These are phyloP conservation scores for Fraxinus baroniana DNA, from an alignment of 305 asterid species.

Conservation along the genomic window DNA sequence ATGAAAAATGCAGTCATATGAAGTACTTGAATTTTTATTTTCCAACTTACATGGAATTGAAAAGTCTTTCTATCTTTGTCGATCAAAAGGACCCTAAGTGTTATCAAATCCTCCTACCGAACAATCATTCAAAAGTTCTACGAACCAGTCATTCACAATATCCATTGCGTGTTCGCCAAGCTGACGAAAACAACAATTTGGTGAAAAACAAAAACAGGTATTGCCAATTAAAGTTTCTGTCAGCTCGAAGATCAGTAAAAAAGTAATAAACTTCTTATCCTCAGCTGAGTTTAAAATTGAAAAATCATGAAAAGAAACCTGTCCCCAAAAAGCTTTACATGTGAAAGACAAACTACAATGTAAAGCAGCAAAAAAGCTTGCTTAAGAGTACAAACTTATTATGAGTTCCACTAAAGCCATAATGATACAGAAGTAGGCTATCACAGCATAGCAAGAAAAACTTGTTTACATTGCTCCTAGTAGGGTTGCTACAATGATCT, in stretches of 20 bases:
- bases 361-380: conserved; percentile 11
- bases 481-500: not conserved
- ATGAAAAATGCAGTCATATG: too few species aligned
- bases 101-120: not conserved
- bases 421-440: not conserved
- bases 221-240: not conserved
- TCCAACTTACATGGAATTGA: too few species aligned
- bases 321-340: not conserved
- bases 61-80: too few species aligned
- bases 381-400: not conserved
- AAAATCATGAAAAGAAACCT: not conserved
- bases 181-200: not conserved
- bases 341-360: not conserved
- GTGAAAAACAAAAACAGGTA: not conserved
- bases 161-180: not conserved
- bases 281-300: not conserved
- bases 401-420: not conserved
- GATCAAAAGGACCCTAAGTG: too few species aligned
- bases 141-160: not conserved
- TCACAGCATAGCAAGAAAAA: not conserved
- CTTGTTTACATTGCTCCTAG: conserved; percentile 1
- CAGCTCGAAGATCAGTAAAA: not conserved
- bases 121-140: not conserved
- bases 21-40: too few species aligned
- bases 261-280: not conserved